These are phyloP conservation scores for Ustilago trichophora DNA, from an alignment of 1,284 basidiomycete species.

Conservation along the genomic window DNA sequence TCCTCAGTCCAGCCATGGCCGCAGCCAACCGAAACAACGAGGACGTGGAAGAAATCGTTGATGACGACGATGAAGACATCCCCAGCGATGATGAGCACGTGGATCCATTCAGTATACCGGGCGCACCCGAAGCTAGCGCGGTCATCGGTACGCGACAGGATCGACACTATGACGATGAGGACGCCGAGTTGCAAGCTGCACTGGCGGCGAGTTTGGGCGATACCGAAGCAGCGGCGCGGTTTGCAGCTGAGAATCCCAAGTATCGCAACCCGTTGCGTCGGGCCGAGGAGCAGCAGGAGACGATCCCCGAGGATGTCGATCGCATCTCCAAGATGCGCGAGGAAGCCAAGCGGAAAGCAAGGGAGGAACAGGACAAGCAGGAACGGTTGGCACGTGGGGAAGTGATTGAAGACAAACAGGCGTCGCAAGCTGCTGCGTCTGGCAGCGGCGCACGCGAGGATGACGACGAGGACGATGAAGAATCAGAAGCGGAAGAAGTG, in stretches of 20 bases:
- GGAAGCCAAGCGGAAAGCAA: slow-evolving; percentile 42
- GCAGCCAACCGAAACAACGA: slow-evolving; percentile 42
- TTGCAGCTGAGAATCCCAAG: slow-evolving; percentile 21
- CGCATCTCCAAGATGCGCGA: slow-evolving; percentile 51
- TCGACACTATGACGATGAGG: slow-evolving; percentile 58
- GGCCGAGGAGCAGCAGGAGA: slow-evolving; percentile 28
- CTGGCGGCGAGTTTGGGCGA: slow-evolving; percentile 55
- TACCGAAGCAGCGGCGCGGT: slow-evolving; percentile 22
- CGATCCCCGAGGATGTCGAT: slow-evolving; percentile 52
- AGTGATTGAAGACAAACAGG: slow-evolving; percentile 7
- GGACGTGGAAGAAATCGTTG: slow-evolving; percentile 45
- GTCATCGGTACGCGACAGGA: slow-evolving; percentile 41
- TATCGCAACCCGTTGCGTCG: not conserved
- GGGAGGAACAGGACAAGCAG: slow-evolving; percentile 36
- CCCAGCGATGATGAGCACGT: slow-evolving; percentile 38
- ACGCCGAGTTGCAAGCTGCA: slow-evolving; percentile 59
- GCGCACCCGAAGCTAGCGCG: slow-evolving; percentile 43
- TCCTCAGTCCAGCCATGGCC: slow-evolving; percentile 42
- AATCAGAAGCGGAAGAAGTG: slow-evolving; percentile 42
- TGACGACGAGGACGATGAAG: slow-evolving; percentile 53
- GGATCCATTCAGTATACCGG: slow-evolving; percentile 44
- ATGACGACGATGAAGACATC: slow-evolving; percentile 39
- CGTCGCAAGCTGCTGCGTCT: not conserved
- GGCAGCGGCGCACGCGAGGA: slow-evolving; percentile 14
- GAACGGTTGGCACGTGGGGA: slow-evolving; percentile 35